A percentile compares a stretch with the other conserved stretches of the same genome.
Conservation (phyloP, 148 eudicot species). For the Fagopyrum esculentum region DNA sequence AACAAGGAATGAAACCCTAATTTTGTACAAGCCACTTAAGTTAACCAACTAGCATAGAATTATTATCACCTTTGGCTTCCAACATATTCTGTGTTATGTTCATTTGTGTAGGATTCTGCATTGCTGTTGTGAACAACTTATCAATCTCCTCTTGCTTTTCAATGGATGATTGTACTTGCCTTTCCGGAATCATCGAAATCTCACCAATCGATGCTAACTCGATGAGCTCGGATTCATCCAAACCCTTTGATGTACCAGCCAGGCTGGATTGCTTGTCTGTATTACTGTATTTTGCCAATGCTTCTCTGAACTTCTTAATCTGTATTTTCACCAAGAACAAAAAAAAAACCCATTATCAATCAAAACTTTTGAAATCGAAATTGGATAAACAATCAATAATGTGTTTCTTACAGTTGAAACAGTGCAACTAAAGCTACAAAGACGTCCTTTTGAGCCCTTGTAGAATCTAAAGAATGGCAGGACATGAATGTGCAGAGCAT, state of each 20-base stretch:
- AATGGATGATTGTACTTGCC: background rate
- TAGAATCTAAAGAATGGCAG: slow-evolving; percentile 91
- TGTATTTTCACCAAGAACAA: slow-evolving; percentile 16
- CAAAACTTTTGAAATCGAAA: background rate
- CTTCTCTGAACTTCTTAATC: slow-evolving; percentile 88
- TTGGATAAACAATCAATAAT: background rate
- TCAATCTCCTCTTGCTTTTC: slow-evolving; percentile 18
- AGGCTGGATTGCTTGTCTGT: slow-evolving; percentile 22
- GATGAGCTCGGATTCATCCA: slow-evolving; percentile 63
- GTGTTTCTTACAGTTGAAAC: slow-evolving; percentile 26
- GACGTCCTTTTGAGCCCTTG: slow-evolving; percentile 63
- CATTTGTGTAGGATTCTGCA: background rate
- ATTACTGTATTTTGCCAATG: slow-evolving; percentile 55
- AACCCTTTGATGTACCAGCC: slow-evolving; percentile 67
- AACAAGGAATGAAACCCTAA: background rate
- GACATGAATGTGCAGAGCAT: slow-evolving; percentile 69
- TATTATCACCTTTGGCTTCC: background rate
- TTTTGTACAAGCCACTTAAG: too few relatives aligned
- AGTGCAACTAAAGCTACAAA: slow-evolving; percentile 93
- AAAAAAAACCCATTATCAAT: background rate
- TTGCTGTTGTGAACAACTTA: slow-evolving; percentile 28
- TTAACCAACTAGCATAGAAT: slow-evolving; percentile 7
- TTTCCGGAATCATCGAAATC: slow-evolving; percentile 23
- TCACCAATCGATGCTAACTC: slow-evolving; percentile 57
- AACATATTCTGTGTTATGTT: slow-evolving; percentile 2